A percentile compares a stretch with the other conserved stretches of the same genome.
Evolutionary conservation across 371 early-diverging fungal genomes (phyloP).

Genomic region (Batkoa obscura): DNA sequence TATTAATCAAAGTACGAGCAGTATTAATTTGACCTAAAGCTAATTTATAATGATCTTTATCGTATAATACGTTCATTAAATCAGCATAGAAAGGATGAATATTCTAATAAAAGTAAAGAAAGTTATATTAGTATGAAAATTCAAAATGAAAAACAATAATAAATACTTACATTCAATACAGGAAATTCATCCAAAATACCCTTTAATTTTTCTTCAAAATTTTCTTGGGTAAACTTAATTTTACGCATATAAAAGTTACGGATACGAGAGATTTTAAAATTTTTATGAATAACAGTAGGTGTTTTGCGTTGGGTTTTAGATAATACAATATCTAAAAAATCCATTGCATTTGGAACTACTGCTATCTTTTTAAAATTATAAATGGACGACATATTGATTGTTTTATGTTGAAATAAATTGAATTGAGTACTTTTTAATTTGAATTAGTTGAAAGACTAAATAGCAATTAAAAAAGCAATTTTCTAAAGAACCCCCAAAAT

Average conservation of each 20-base stretch:
- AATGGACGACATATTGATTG: constrained; percentile 12
- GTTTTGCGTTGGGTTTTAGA: constrained; percentile 99
- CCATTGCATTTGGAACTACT: constrained; percentile 83
- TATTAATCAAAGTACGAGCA: constrained; percentile 87
- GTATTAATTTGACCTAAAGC: constrained; percentile 98
- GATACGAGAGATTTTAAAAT: constrained; percentile 92
- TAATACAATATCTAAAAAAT: constrained; percentile 97
- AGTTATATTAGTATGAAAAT: neutral
- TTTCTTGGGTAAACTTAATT: constrained; percentile 97
- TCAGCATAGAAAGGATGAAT: constrained; percentile 99
- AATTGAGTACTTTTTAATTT: too few relatives aligned
- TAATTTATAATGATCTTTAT: constrained; percentile 99
- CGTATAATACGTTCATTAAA: constrained; percentile 99
- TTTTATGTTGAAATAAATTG: too few relatives aligned
- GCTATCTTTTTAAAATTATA: constrained; percentile 98
- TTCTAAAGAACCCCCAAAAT: too few relatives aligned
- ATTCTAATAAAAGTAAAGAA: constrained; percentile 32
- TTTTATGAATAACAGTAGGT: constrained; percentile 95
- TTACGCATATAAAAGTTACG: constrained; percentile 99
- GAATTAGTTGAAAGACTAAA: too few relatives aligned
- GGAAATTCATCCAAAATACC: constrained; percentile 95
- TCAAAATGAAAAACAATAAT: neutral
- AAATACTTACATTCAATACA: constrained; percentile 76
- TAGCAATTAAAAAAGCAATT: too few relatives aligned
- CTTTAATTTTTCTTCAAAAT: constrained; percentile 90